phyloP scores from a whole-genome alignment of 768 basidiomycete species.

The Lactifluus echinatus region DNA sequence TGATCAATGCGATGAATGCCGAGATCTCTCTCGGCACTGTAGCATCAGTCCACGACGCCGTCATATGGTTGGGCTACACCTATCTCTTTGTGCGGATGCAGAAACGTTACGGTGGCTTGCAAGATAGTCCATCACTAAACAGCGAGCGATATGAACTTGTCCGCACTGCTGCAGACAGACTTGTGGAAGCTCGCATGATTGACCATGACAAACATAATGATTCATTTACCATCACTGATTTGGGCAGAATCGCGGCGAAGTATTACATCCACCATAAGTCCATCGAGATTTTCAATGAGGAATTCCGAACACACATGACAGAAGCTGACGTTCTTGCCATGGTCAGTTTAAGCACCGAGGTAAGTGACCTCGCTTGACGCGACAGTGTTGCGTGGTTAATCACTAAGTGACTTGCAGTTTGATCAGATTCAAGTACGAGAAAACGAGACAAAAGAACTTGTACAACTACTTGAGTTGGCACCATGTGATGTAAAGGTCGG shows the following conservation, averaged over 20 bases:
- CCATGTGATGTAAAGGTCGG: conserved; percentile 50
- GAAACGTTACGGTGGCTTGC: conserved; percentile 55
- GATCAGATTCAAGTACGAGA: conserved; percentile 93
- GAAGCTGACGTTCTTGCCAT: conserved; percentile 87
- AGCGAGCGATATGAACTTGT: conserved; percentile 64
- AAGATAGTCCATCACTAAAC: conserved; percentile 66
- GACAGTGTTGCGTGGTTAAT: not conserved
- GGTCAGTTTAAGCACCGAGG: conserved; percentile 89
- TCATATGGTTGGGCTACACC: conserved; percentile 94
- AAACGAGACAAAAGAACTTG: conserved; percentile 77
- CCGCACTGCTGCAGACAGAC: conserved; percentile 50
- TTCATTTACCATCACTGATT: conserved; percentile 68
- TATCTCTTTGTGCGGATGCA: conserved; percentile 94
- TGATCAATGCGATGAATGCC: conserved; percentile 88
- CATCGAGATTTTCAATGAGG: conserved; percentile 76
- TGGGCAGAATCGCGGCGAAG: conserved; percentile 93
- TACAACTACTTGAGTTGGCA: conserved; percentile 51
- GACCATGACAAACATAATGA: conserved; percentile 52
- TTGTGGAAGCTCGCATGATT: conserved; percentile 75
- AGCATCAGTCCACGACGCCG: conserved; percentile 72
- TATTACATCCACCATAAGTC: conserved; percentile 88
- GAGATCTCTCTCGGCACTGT: conserved; percentile 95
- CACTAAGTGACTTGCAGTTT: conserved; percentile 44
- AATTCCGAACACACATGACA: conserved; percentile 75
- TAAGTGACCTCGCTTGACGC: conserved; percentile 26